Evolutionary conservation across 352 stramenopile genomes (phyloP), one percentile per base, ranked within the genome.

Genomic region (Saprolegnia diclina): DNA sequence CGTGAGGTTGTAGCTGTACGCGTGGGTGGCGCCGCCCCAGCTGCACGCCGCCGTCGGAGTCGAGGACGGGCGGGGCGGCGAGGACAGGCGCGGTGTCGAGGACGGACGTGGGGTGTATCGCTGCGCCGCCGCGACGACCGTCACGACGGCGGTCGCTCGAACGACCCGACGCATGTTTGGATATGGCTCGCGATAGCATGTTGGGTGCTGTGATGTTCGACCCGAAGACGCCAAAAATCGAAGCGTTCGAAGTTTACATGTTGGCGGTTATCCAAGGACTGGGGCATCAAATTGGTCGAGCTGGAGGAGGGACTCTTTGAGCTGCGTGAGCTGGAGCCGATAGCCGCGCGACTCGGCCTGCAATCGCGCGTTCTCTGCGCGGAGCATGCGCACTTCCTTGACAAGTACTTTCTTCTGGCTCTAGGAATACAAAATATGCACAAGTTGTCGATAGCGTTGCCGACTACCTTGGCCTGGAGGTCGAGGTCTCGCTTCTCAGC

Each of bases 331-430:
- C 62, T 94, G 85, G 38, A 62, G 76, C 46, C 90, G 88, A 65
- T 91, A 92, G 26, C 86, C 77, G 21, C 89, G 75, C 62, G 84
- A 87, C 50, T 94, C 85, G 24, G 71, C 61, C 32, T 72, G 57
- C 46, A 94, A 76, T 16, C 87, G 79, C 70, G 88, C 72, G 70
- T 88, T 92, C 55, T 92, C 82, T 6, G 70, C 69, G 1, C 85
- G 83, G 11, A 94, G 74, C 7, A 75, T 79, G 66, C 91, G 91
- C 0, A 94, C 83, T 73, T 94, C 85, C 9, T 83, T 80, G 32
- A 94, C 85, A 0, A 94, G 75, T 29, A 94, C 80, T 44, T 94
- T 94, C 52, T 84, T 81, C 56, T 94, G 85, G 0, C 82, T 81
- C 71, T 87, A 68, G 9, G 5, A 18, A 0, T n/a, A 5, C 10